These are phyloP conservation scores for Aegilops bicornis DNA, from an alignment of 176 grass and related monocot species.

Conservation along the genomic window DNA sequence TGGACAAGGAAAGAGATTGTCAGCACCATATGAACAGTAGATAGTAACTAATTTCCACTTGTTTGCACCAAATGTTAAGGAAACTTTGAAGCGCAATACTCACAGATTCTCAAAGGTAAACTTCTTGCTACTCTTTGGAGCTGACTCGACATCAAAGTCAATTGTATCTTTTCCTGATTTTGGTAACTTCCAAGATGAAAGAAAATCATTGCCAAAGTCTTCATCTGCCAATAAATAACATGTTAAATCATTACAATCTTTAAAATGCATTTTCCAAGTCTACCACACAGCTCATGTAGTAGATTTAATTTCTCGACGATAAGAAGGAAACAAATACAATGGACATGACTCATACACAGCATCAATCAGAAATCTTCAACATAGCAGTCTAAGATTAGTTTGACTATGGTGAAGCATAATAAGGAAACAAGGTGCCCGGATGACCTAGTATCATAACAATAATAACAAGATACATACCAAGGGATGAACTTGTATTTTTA, in stretches of 20 bases:
- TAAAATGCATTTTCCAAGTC: not conserved
- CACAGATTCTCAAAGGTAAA: slow-evolving; percentile 88
- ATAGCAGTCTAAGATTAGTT: slow-evolving; percentile 17
- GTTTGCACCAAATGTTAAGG: slow-evolving; percentile 14
- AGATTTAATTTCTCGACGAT: slow-evolving; percentile 6
- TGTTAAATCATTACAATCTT: slow-evolving; percentile 10
- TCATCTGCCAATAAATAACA: slow-evolving; percentile 56
- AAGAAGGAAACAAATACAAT: slow-evolving; percentile 25
- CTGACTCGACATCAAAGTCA: slow-evolving; percentile 70
- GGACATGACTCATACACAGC: not conserved
- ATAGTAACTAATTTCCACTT: slow-evolving; percentile 8
- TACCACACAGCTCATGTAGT: slow-evolving; percentile 13
- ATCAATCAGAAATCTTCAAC: slow-evolving; percentile 9
- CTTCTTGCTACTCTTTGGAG: slow-evolving; percentile 60
- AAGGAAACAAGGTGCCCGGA: slow-evolving; percentile 19
- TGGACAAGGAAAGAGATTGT: slow-evolving; percentile 42
- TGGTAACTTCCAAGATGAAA: slow-evolving; percentile 72
- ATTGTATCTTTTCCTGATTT: slow-evolving; percentile 59
- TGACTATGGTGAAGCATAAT: slow-evolving; percentile 21
- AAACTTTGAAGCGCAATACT: slow-evolving; percentile 36
- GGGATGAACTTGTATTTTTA: slow-evolving; percentile 52
- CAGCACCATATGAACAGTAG: slow-evolving; percentile 9
- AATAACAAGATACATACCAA: slow-evolving; percentile 57
- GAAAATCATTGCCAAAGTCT: slow-evolving; percentile 90
- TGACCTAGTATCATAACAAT: not conserved